Conservation (phyloP, 441 rosid genomes). For the Eruca vesicaria region DNA sequence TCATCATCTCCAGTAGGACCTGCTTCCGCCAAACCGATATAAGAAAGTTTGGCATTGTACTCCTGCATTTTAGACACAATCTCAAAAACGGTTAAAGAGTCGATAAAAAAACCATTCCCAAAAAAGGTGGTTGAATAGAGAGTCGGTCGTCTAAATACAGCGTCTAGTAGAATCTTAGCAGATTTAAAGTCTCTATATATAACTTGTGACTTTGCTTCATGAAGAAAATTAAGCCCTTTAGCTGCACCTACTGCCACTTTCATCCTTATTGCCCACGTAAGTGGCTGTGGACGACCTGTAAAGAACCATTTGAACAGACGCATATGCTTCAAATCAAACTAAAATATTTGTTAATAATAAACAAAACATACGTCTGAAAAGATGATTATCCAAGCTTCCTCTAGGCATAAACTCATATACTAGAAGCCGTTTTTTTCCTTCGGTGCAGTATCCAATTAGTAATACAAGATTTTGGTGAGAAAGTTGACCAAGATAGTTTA, state of each 20-base stretch:
- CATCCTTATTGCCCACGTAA: constrained; percentile 55
- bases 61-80: constrained; percentile 44
- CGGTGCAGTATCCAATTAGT: constrained; percentile 33
- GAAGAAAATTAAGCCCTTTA: constrained; percentile 54
- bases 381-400: constrained; percentile 43
- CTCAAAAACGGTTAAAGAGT: background rate
- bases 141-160: constrained; percentile 35
- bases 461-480: constrained; percentile 37
- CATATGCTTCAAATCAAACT: background rate
- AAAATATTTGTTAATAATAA: background rate
- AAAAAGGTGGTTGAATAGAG: background rate
- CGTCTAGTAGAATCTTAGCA: constrained; percentile 57
- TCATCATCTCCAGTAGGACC: constrained; percentile 88
- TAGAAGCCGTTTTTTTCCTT: constrained; percentile 32
- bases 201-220: constrained; percentile 52
- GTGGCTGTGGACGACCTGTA: constrained; percentile 46
- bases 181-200: constrained; percentile 66
- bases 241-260: constrained; percentile 65
- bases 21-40: constrained; percentile 89
- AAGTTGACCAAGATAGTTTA: constrained; percentile 39
- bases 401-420: constrained; percentile 40
- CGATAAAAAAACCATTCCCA: background rate
- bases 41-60: constrained; percentile 81
- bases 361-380: constrained; percentile 33
- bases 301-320: background rate